phyloP scores from a whole-genome alignment of 2,329 filamentous ascomycete genomes.

The Xylariaceae sp. region DNA sequence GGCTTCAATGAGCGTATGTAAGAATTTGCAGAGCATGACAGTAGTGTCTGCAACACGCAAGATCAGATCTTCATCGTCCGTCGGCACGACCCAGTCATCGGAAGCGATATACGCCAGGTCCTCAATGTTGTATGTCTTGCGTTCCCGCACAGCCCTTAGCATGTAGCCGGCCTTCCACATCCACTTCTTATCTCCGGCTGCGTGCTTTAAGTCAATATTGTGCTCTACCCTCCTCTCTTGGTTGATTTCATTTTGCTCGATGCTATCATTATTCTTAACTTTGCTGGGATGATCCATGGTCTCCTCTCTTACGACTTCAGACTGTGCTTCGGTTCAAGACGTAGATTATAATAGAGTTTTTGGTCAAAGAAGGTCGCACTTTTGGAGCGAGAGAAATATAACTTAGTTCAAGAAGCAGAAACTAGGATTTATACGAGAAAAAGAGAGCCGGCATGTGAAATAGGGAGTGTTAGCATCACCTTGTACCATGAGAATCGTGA shows the following conservation, averaged over 20 bases:
- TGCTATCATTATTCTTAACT: neutral
- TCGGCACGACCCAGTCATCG: constrained; percentile 1
- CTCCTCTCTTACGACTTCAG: no score
- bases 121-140: neutral
- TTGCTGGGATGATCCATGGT: no score
- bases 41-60: constrained; percentile 8
- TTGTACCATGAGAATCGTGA: no score
- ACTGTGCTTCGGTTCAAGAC: neutral
- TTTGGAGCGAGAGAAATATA: no score
- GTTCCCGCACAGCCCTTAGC: constrained; percentile 6
- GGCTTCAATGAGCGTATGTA: neutral
- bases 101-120: constrained; percentile 1
- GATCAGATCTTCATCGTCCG: constrained; percentile 6
- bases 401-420: no score
- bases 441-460: no score
- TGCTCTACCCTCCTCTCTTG: no score
- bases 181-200: constrained; percentile 6
- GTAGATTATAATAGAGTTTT: no score
- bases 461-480: no score
- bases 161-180: constrained; percentile 13
- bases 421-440: no score
- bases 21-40: constrained; percentile 1
- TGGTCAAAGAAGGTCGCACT: no score
- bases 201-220: neutral
- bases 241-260: no score